Conservation (phyloP, 768 basidiomycete genomes). For the Mycena pura region DNA sequence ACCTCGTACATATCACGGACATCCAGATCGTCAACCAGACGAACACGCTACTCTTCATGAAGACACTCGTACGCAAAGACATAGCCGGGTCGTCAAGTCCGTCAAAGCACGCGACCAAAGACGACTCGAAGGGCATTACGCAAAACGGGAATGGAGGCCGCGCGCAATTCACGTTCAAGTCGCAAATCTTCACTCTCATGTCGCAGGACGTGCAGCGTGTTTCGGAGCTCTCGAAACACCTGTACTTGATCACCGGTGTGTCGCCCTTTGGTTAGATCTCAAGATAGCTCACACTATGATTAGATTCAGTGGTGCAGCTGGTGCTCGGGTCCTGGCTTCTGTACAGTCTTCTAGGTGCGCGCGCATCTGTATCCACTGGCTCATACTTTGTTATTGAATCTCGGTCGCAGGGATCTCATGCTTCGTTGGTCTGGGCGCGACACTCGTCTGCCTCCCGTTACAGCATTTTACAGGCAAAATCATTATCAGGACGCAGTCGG, state of each 20-base stretch:
- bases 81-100: too few species aligned
- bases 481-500: conserved; percentile 32
- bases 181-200: conserved; percentile 12
- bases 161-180: background rate
- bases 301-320: conserved; percentile 2
- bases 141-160: background rate
- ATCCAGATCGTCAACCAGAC: conserved; percentile 64
- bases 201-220: conserved; percentile 15
- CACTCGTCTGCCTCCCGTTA: conserved; percentile 4
- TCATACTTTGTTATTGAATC: background rate
- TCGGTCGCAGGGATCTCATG: background rate
- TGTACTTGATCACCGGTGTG: conserved; percentile 3
- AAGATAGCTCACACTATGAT: background rate
- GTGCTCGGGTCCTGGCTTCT: conserved; percentile 4
- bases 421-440: conserved; percentile 5
- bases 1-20: conserved; percentile 57
- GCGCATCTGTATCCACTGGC: background rate
- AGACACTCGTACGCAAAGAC: conserved; percentile 74
- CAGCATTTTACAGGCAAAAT: conserved; percentile 10
- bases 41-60: conserved; percentile 68
- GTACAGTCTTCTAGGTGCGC: conserved; percentile 11
- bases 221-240: background rate
- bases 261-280: background rate
- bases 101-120: too few species aligned
- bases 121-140: background rate